phyloP scores from a whole-genome alignment of 805 yeast genomes.

The Schizosaccharomyces cryophilus region DNA sequence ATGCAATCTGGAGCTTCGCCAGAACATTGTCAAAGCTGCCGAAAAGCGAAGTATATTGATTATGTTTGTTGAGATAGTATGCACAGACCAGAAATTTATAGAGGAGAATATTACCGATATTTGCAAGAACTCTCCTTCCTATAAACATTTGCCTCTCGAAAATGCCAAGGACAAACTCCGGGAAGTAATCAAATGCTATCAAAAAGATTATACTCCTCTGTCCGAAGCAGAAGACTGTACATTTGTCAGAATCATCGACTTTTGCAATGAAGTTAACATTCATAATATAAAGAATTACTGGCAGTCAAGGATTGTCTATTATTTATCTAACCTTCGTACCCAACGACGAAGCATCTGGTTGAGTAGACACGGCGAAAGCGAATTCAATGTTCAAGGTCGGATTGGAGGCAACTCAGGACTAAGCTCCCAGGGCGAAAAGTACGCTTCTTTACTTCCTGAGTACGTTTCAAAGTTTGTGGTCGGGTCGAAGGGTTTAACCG shows the following conservation, averaged over 20 bases:
- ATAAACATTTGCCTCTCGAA: slow-evolving; percentile 40
- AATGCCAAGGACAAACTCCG: slow-evolving; percentile 48
- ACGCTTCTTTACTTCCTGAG: slow-evolving; percentile 59
- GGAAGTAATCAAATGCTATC: slow-evolving; percentile 49
- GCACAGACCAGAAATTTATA: slow-evolving; percentile 59
- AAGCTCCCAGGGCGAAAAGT: slow-evolving; percentile 60
- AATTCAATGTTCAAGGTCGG: slow-evolving; percentile 75
- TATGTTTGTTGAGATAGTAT: slow-evolving; percentile 76
- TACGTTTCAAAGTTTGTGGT: slow-evolving; percentile 37
- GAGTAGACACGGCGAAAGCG: slow-evolving; percentile 87
- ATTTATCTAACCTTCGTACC: slow-evolving; percentile 83
- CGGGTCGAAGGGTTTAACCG: slow-evolving; percentile 37
- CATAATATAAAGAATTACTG: slow-evolving; percentile 70
- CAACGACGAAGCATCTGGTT: slow-evolving; percentile 83
- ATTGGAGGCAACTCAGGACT: slow-evolving; percentile 87
- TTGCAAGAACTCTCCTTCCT: slow-evolving; percentile 69
- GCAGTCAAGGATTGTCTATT: slow-evolving; percentile 80
- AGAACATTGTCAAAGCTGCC: slow-evolving; percentile 31
- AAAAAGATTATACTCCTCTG: slow-evolving; percentile 53
- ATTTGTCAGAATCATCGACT: slow-evolving; percentile 68
- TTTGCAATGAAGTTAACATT: slow-evolving; percentile 66
- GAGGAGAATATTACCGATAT: slow-evolving; percentile 65
- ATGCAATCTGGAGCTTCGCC: slow-evolving; percentile 50
- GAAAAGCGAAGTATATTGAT: slow-evolving; percentile 54
- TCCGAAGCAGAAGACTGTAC: slow-evolving; percentile 32